A percentile compares a stretch with the other conserved stretches of the same genome.
These are phyloP conservation scores for Paecilomyces sp. DNA, from an alignment of 2,329 filamentous ascomycete species.

Conservation along the genomic window DNA sequence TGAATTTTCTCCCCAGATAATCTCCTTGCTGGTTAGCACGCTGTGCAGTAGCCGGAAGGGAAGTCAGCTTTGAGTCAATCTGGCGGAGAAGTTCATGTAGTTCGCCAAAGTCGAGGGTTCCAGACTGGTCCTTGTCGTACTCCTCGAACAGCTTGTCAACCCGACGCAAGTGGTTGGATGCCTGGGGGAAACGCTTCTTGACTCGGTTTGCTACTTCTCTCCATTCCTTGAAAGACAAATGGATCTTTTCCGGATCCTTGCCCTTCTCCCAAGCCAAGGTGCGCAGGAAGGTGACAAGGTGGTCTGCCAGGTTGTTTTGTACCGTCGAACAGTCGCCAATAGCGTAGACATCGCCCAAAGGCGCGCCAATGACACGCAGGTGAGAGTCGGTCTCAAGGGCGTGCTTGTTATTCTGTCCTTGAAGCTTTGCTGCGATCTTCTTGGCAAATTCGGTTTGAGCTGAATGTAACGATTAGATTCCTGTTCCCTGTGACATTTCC, in stretches of 20 bases:
- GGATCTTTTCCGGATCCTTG: conserved; percentile 79
- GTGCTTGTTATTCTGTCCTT: conserved; percentile 76
- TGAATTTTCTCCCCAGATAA: conserved; percentile 90
- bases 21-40: conserved; percentile 91
- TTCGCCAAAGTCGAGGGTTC: conserved; percentile 90
- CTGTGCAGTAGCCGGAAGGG: conserved; percentile 89
- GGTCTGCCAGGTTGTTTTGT: conserved; percentile 91
- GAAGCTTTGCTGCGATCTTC: conserved; percentile 67
- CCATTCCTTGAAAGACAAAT: conserved; percentile 85
- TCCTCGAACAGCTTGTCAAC: conserved; percentile 85
- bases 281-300: conserved; percentile 84
- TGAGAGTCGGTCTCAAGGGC: conserved; percentile 93
- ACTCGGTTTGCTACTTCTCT: conserved; percentile 74
- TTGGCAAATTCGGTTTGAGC: conserved; percentile 75
- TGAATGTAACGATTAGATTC: conserved; percentile 7
- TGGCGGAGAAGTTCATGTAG: conserved; percentile 79
- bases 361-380: conserved; percentile 79
- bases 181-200: conserved; percentile 84
- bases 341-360: conserved; percentile 89
- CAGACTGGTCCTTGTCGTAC: conserved; percentile 89
- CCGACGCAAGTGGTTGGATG: conserved; percentile 75
- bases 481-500: neutral
- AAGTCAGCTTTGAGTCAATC: conserved; percentile 92
- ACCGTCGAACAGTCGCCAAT: conserved; percentile 95
- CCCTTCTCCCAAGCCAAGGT: conserved; percentile 87